Conservation (phyloP, 805 yeast species). For the Starmera quercuum region DNA sequence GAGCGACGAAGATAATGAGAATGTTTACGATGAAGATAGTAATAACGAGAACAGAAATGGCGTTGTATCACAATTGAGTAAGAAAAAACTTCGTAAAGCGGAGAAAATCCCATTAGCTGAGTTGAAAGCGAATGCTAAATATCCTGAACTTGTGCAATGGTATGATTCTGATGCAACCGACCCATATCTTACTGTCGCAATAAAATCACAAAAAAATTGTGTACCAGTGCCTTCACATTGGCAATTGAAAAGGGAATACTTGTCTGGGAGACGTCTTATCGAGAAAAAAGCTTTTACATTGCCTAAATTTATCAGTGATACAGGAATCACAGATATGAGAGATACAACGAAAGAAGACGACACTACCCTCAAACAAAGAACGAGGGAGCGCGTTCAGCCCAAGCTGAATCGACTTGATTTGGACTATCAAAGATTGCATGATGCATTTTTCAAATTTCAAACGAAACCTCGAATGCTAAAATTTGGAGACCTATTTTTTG, state of each 20-base stretch:
- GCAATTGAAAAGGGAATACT: constrained; percentile 70
- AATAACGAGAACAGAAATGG: constrained; percentile 14
- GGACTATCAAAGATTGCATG: constrained; percentile 73
- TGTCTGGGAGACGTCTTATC: constrained; percentile 56
- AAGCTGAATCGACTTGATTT: constrained; percentile 80
- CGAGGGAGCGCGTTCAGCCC: constrained; percentile 83
- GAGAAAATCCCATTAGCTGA: constrained; percentile 59
- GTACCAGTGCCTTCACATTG: constrained; percentile 83
- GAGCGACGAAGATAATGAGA: constrained; percentile 17
- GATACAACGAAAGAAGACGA: constrained; percentile 46
- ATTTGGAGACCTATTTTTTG: constrained; percentile 75
- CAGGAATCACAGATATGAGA: constrained; percentile 87
- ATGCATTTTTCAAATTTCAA: constrained; percentile 82
- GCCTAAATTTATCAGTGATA: constrained; percentile 70
- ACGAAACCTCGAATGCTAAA: constrained; percentile 59
- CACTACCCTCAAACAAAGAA: constrained; percentile 53
- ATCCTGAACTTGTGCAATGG: constrained; percentile 82
- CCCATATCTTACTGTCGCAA: constrained; percentile 54
- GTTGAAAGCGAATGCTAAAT: constrained; percentile 49
- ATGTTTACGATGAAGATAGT: constrained; percentile 6
- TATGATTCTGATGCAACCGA: constrained; percentile 78
- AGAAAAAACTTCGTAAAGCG: constrained; percentile 41
- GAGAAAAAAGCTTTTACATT: constrained; percentile 68
- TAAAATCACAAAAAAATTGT: constrained; percentile 58
- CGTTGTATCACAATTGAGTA: constrained; percentile 24